Base-by-base conservation (phyloP, 2,329 filamentous ascomycete genomes). In the Didymella segeticola region DNA sequence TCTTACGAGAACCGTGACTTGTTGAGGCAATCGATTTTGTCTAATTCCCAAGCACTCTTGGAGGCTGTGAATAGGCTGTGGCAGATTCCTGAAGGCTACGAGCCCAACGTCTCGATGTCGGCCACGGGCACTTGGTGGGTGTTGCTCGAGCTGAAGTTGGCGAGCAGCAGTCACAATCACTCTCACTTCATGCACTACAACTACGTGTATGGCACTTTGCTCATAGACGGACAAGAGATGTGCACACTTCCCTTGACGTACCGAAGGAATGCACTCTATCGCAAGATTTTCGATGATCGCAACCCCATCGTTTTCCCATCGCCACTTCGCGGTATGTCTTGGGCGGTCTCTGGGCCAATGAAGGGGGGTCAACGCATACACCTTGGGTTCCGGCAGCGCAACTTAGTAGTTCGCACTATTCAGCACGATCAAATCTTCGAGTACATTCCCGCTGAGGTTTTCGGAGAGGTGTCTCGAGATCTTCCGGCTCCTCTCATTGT, bases 251-350 rank as follows among this genome's bases (percentile, higher is more conserved):
- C 87, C 0, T 63, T 76, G 1, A 72, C 81, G 1, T 81, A 84
- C 36, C 78, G 77, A 15, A 64, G 81, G 3, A 74, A 79, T 0
- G 41, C 57, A 11, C 66, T 71, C 1, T 73, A 87, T 7, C 66
- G 71, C 5, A 74, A 79, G 3, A 74, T 89, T 0, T 87, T 89
- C 60, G 82, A 82, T 0, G 70, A 79, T 1, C 78, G 82, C 12
- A 75, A 76, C 22, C 76, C 87, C 0, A 75, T 79, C 1, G 82
- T 80, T 0, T 82, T 70, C 17, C 81, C 85, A 0, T 88, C 86
- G 0, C 50, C 58, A 0, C 54, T 84, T 0, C 67, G 63, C 0
- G 84, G 82, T 0, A 86, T 89, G 81, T 77, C 77, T 0, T 82
- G 74, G 49, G 17, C 55, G 27, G 65, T 82, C 5, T 74, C 74